Conservation (phyloP, 768 basidiomycete genomes). For the Aureoboletus auriporus region DNA sequence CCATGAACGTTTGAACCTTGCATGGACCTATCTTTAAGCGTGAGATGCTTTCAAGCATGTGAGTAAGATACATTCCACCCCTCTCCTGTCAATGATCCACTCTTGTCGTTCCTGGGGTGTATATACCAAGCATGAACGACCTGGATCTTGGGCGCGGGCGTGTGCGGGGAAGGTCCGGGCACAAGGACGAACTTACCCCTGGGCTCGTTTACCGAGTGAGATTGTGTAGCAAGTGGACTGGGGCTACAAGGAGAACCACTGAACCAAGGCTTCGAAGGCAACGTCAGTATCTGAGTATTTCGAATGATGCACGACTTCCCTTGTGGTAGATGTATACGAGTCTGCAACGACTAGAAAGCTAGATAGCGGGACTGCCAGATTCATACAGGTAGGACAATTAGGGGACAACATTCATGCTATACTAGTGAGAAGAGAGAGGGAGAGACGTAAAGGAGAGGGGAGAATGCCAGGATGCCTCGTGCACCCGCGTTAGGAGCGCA, state of each 20-base stretch:
- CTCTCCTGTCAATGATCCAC: no score
- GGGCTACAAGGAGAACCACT: conserved; percentile 35
- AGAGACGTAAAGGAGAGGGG: conserved; percentile 8
- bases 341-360: no score
- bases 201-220: conserved; percentile 34
- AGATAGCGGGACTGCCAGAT: no score
- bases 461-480: conserved; percentile 24
- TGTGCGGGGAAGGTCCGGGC: conserved; percentile 25
- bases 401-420: conserved; percentile 12
- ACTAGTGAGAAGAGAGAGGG: conserved; percentile 26
- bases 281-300: not conserved
- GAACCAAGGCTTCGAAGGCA: conserved; percentile 29
- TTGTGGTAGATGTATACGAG: no score
- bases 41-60: no score
- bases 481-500: conserved; percentile 31
- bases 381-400: no score
- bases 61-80: no score
- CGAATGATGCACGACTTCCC: no score
- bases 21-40: conserved; percentile 27
- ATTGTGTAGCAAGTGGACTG: no score
- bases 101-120: no score
- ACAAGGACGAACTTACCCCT: conserved; percentile 28
- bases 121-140: conserved; percentile 35
- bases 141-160: conserved; percentile 36
- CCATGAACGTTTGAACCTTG: no score